Evolutionary conservation across 257 asterid genomes (phyloP).

Genomic region (Scutellaria baicalensis): DNA sequence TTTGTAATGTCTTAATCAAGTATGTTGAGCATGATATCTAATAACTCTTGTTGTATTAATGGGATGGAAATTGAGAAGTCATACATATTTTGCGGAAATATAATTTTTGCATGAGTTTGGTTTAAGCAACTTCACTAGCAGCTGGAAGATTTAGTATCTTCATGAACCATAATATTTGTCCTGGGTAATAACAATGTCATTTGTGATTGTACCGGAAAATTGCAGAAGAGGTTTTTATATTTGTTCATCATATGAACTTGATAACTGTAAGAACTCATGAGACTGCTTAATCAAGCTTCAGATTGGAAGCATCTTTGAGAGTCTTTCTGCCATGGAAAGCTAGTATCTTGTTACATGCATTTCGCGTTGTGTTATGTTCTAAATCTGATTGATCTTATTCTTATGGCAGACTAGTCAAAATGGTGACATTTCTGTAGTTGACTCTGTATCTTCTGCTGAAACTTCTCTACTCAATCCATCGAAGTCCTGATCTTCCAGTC

Average conservation of each 20-base stretch:
- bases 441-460: conserved; percentile 36
- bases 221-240: not conserved
- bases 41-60: not conserved
- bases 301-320: not conserved
- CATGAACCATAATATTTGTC: not conserved
- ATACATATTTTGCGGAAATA: not conserved
- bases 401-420: conserved; percentile 43
- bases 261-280: not conserved
- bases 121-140: not conserved
- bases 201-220: not conserved
- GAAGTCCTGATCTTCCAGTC: conserved; percentile 27
- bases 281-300: not conserved
- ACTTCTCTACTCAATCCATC: conserved; percentile 30
- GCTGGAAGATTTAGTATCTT: not conserved
- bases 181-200: not conserved
- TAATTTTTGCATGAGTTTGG: not conserved
- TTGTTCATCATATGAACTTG: not conserved
- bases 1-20: not conserved
- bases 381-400: not conserved
- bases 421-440: conserved; percentile 30
- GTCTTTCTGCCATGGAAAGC: not conserved
- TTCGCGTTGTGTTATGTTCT: not conserved
- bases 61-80: not conserved
- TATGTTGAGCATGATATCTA: not conserved
- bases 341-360: not conserved